Conservation (phyloP, 495 filamentous ascomycete species). For the Podospora appendiculata region DNA sequence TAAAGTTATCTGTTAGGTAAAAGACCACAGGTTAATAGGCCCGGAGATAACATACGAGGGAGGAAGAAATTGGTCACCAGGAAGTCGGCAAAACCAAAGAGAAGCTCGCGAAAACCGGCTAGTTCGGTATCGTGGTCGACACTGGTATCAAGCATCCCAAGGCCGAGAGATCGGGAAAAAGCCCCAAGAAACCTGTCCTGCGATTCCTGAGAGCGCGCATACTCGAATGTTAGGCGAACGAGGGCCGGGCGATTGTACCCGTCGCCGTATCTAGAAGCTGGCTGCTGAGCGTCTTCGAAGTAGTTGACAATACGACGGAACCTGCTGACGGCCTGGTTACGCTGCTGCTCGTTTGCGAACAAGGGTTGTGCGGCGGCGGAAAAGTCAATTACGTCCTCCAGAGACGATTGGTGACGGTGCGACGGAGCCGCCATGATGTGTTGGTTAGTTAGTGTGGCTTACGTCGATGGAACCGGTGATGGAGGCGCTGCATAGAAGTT, state of each 20-base stretch:
- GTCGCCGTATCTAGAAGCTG: conserved; percentile 1
- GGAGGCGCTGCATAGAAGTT: too few relatives aligned
- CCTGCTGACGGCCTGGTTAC: conserved; percentile 4
- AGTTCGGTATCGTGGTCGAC: conserved; percentile 4
- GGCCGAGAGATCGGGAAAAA: conserved; percentile 13
- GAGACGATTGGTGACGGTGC: conserved; percentile 6
- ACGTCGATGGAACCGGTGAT: too few relatives aligned
- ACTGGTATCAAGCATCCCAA: conserved; percentile 9
- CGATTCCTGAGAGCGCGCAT: conserved; percentile 13
- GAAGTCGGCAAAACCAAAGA: conserved; percentile 15
- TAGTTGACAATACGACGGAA: conserved; percentile 5
- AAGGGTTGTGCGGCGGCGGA: conserved; percentile 1
- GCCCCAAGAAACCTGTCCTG: conserved; percentile 14
- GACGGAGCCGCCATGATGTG: conserved; percentile 3
- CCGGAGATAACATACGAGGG: conserved; percentile 9
- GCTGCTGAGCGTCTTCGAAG: conserved; percentile 5
- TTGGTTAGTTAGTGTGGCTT: too few relatives aligned
- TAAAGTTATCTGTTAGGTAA: neutral
- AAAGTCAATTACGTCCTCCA: conserved; percentile 4
- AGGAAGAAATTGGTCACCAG: conserved; percentile 9
- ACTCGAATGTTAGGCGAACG: conserved; percentile 17
- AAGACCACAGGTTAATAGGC: neutral
- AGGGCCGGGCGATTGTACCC: conserved; percentile 16
- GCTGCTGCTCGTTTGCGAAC: conserved; percentile 4
- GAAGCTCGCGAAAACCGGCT: neutral